phyloP scores from a whole-genome alignment of 1,284 basidiomycete species.

The Limonomyces culmigenus region DNA sequence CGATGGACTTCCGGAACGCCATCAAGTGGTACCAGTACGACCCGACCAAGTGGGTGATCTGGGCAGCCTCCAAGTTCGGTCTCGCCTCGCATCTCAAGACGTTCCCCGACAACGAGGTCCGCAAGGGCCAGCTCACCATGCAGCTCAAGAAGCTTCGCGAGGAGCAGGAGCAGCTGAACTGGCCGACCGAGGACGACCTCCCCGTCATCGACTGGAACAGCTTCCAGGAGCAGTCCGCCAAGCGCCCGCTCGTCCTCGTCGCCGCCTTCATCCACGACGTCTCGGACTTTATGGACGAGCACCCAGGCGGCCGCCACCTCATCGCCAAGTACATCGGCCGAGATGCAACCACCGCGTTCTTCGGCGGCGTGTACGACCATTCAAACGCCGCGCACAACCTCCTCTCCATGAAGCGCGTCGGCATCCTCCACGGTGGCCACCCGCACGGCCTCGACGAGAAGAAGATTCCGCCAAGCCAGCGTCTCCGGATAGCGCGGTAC shows the following conservation, averaged over 20 bases:
- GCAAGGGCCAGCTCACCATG: conserved; percentile 72
- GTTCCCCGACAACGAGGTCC: conserved; percentile 80
- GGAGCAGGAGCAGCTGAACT: conserved; percentile 45
- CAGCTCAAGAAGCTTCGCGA: conserved; percentile 59
- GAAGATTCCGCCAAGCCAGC: conserved; percentile 46
- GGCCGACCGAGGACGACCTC: conserved; percentile 56
- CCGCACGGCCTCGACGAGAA: conserved; percentile 48
- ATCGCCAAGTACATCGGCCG: conserved; percentile 53
- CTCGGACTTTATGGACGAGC: conserved; percentile 56
- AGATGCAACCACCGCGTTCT: conserved; percentile 74
- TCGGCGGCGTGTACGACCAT: conserved; percentile 72
- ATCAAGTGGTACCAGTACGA: conserved; percentile 58
- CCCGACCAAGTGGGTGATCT: conserved; percentile 78
- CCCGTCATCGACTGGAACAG: conserved; percentile 36
- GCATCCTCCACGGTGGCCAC: conserved; percentile 65
- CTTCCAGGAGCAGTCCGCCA: conserved; percentile 56
- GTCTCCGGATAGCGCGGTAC: conserved; percentile 47
- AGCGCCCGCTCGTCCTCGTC: conserved; percentile 51
- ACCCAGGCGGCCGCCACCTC: conserved; percentile 64
- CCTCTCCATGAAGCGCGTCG: conserved; percentile 83
- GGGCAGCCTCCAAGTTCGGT: conserved; percentile 38
- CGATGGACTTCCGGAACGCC: conserved; percentile 31
- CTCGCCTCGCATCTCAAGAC: conserved; percentile 64
- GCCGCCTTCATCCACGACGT: conserved; percentile 83
- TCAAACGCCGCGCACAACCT: conserved; percentile 76